phyloP scores from a whole-genome alignment of 106 monocot genomes.

The Gastrodia elata region DNA sequence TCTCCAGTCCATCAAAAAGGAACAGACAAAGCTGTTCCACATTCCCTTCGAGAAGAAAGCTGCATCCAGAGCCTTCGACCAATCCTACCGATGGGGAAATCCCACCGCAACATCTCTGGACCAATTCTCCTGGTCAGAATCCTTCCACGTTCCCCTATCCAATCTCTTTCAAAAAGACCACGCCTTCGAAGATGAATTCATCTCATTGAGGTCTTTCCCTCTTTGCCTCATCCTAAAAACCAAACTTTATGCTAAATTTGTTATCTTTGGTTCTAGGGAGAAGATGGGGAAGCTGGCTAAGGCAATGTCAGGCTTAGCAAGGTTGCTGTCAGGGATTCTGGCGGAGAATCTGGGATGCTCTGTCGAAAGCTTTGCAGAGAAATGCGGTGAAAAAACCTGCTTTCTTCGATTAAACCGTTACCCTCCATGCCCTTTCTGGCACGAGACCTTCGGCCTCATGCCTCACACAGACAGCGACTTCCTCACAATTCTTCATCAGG shows the following conservation, averaged over 20 bases:
- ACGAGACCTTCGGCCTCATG: slow-evolving; percentile 38
- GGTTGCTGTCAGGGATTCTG: slow-evolving; percentile 25
- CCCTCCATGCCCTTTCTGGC: slow-evolving; percentile 46
- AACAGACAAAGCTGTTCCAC: slow-evolving; percentile 37
- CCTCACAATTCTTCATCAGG: slow-evolving; percentile 61
- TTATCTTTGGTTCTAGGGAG: slow-evolving; percentile 18
- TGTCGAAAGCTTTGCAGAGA: slow-evolving; percentile 14
- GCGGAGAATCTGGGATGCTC: slow-evolving; percentile 37
- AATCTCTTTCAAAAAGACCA: slow-evolving; percentile 16
- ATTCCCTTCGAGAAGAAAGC: slow-evolving; percentile 43
- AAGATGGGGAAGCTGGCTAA: slow-evolving; percentile 35
- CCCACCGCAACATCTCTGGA: slow-evolving; percentile 27
- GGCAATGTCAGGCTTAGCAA: slow-evolving; percentile 33
- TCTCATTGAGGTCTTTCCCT: slow-evolving; percentile 25
- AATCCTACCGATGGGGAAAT: slow-evolving; percentile 57
- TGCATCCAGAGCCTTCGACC: slow-evolving; percentile 19
- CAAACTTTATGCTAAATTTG: neutral
- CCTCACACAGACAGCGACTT: slow-evolving; percentile 84
- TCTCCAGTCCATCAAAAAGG: slow-evolving; percentile 35
- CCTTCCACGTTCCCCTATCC: slow-evolving; percentile 55
- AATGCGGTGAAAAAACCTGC: slow-evolving; percentile 40
- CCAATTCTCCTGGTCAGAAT: slow-evolving; percentile 70
- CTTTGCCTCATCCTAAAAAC: neutral
- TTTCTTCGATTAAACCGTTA: slow-evolving; percentile 58
- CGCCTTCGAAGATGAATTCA: slow-evolving; percentile 25